phyloP scores from a whole-genome alignment of 805 yeast species.

The Saccharomycopsis sp. region DNA sequence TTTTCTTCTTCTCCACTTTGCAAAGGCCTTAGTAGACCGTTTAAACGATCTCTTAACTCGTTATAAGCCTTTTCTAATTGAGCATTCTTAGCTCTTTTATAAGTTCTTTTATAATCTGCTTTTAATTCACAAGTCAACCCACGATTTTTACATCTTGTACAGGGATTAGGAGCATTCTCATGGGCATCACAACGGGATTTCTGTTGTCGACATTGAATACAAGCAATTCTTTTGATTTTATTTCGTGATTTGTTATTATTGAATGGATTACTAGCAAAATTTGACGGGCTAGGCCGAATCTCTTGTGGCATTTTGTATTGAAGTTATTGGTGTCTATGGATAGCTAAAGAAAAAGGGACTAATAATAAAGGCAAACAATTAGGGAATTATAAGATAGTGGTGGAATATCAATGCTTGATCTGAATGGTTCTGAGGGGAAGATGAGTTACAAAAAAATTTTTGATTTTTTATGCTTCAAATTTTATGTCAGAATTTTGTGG shows the following conservation, averaged over 20 bases:
- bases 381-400: neutral
- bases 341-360: neutral
- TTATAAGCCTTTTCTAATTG: constrained; percentile 71
- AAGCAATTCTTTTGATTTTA: constrained; percentile 56
- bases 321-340: neutral
- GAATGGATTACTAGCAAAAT: neutral
- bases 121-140: constrained; percentile 62
- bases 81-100: constrained; percentile 77
- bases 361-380: too few relatives aligned
- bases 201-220: constrained; percentile 94
- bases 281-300: too few relatives aligned
- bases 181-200: constrained; percentile 85
- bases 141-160: constrained; percentile 71
- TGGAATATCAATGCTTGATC: neutral
- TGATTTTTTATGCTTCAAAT: too few relatives aligned
- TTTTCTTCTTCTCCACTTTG: neutral
- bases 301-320: neutral
- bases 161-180: constrained; percentile 64
- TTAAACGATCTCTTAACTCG: constrained; percentile 49
- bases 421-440: too few relatives aligned
- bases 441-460: too few relatives aligned
- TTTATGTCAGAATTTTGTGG: too few relatives aligned
- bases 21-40: constrained; percentile 18
- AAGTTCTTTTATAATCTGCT: constrained; percentile 79
- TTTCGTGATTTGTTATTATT: neutral